phyloP scores from a whole-genome alignment of 805 yeast genomes.

The Ogataea nakhonphanomensis region DNA sequence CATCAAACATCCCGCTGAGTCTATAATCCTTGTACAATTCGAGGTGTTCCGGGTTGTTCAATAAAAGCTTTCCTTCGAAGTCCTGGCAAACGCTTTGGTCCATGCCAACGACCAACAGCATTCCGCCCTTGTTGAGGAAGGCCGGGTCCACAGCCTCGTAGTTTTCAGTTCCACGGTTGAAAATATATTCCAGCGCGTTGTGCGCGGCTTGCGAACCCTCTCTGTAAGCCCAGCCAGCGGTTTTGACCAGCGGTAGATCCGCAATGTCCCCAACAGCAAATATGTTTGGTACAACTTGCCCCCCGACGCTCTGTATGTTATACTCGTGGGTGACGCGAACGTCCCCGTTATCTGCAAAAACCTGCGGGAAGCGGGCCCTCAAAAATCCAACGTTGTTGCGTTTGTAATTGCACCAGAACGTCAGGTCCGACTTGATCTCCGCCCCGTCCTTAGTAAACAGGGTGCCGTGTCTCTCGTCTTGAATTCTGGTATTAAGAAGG shows the following conservation, averaged over 20 bases:
- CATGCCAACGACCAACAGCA: conserved; percentile 15
- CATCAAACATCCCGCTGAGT: conserved; percentile 5
- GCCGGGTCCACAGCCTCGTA: background rate
- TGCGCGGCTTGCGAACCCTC: conserved; percentile 11
- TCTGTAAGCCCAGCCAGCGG: conserved; percentile 20
- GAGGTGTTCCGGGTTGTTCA: conserved; percentile 13
- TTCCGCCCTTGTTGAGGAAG: conserved; percentile 5
- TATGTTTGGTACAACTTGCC: conserved; percentile 8
- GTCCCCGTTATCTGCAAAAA: conserved; percentile 11
- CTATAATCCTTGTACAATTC: conserved; percentile 18
- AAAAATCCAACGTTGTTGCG: conserved; percentile 12
- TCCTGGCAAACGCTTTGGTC: conserved; percentile 12
- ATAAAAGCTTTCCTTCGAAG: conserved; percentile 3
- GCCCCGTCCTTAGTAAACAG: conserved; percentile 11
- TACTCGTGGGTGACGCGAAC: conserved; percentile 9
- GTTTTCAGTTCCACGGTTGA: conserved; percentile 1
- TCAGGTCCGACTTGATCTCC: conserved; percentile 9
- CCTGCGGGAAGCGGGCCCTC: conserved; percentile 6
- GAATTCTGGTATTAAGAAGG: conserved; percentile 11
- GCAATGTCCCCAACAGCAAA: conserved; percentile 19
- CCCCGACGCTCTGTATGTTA: conserved; percentile 5
- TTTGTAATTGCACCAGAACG: conserved; percentile 16
- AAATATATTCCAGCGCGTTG: conserved; percentile 7
- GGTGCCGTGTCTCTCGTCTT: conserved; percentile 5
- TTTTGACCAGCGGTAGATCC: conserved; percentile 13